These are phyloP conservation scores for Colletotrichum viniferum DNA, from an alignment of 2,329 filamentous ascomycete species.

Conservation along the genomic window DNA sequence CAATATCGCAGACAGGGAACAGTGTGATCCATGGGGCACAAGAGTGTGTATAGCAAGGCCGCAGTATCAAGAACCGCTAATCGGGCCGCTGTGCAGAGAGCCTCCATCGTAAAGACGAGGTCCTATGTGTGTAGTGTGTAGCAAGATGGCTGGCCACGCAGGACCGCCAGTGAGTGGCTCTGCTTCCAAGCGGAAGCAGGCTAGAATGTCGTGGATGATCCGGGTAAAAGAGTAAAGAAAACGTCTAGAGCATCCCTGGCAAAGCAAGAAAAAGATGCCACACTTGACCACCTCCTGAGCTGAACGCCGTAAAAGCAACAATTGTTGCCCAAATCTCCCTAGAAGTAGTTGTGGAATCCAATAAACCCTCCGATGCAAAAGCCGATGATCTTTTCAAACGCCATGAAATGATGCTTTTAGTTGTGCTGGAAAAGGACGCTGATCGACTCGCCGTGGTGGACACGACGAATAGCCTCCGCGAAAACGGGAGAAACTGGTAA, in stretches of 20 bases:
- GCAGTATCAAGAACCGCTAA: slow-evolving; percentile 4
- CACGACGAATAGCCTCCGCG: slow-evolving; percentile 91
- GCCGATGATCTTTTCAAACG: slow-evolving; percentile 20
- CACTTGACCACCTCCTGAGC: slow-evolving; percentile 14
- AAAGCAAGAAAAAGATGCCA: neutral
- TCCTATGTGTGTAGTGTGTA: slow-evolving; percentile 7
- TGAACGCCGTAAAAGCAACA: slow-evolving; percentile 20
- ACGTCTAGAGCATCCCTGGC: slow-evolving; percentile 17
- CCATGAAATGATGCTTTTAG: slow-evolving; percentile 21
- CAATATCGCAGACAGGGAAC: neutral
- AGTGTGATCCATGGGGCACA: slow-evolving; percentile 5
- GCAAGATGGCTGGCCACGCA: slow-evolving; percentile 1
- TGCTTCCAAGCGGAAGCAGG: slow-evolving; percentile 2
- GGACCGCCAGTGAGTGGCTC: neutral
- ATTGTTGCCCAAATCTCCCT: slow-evolving; percentile 8
- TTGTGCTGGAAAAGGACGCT: slow-evolving; percentile 76
- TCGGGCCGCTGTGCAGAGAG: slow-evolving; percentile 6
- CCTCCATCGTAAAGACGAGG: slow-evolving; percentile 8
- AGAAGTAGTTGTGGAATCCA: slow-evolving; percentile 16
- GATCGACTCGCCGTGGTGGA: slow-evolving; percentile 97
- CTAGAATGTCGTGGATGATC: slow-evolving; percentile 7
- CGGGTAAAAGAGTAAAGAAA: neutral
- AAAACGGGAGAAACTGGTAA: slow-evolving; percentile 76
- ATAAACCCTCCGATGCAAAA: slow-evolving; percentile 22
- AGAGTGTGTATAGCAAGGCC: slow-evolving; percentile 19